phyloP scores from a whole-genome alignment of 257 asterid species.

The Fraxinus pennsylvanica region DNA sequence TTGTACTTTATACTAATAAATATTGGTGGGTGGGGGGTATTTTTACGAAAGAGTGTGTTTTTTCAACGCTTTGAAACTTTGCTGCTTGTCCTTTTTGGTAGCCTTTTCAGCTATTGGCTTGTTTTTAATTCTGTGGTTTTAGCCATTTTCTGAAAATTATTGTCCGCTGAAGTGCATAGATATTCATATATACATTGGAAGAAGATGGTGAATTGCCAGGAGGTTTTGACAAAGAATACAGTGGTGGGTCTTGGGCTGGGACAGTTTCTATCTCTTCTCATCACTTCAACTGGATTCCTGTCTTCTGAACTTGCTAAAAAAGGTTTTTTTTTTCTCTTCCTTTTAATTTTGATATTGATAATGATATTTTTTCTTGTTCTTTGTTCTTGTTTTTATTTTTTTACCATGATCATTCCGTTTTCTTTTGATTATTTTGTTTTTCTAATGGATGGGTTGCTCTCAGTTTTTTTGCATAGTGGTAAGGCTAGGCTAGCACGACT shows the following conservation, averaged over 20 bases:
- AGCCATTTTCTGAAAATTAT: not conserved
- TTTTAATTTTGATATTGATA: not conserved
- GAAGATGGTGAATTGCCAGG: constrained; percentile 47
- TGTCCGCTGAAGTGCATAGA: constrained; percentile 3
- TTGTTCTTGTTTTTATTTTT: not conserved
- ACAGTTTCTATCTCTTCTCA: constrained; percentile 76
- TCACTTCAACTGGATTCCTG: constrained; percentile 90
- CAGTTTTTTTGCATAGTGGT: not conserved
- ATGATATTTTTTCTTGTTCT: not conserved
- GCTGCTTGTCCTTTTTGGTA: not conserved
- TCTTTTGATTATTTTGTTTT: not conserved
- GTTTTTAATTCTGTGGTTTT: not conserved
- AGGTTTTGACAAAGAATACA: constrained; percentile 53
- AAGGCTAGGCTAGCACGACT: not conserved
- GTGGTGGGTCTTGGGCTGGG: constrained; percentile 76
- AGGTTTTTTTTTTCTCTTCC: constrained; percentile 37
- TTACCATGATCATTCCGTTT: not conserved
- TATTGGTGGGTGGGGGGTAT: not conserved
- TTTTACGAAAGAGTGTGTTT: not conserved
- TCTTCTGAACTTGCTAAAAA: constrained; percentile 85
- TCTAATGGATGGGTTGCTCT: not conserved
- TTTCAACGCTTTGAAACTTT: not conserved
- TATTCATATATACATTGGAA: not conserved
- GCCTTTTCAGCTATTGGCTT: not conserved
- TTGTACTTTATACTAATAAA: not conserved